Conservation (phyloP, 805 yeast genomes). For the Osmozyma mogii region DNA sequence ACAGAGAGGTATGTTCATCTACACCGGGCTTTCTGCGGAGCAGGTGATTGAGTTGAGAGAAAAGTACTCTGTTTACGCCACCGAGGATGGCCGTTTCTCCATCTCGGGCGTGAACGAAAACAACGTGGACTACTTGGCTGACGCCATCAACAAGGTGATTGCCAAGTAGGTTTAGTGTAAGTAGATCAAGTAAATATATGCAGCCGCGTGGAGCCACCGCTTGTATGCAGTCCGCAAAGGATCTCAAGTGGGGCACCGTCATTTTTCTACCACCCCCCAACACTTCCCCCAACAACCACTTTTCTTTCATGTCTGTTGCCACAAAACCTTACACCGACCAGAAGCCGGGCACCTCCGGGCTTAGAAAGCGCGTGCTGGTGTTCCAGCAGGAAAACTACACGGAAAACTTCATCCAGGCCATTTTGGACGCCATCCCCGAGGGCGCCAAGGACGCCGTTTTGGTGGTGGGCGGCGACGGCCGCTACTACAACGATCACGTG, state of each 20-base stretch:
- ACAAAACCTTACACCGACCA: constrained; percentile 84
- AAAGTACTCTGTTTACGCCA: constrained; percentile 74
- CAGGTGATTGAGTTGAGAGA: constrained; percentile 67
- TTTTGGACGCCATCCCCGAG: constrained; percentile 82
- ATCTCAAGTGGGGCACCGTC: neutral
- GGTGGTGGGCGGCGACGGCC: constrained; percentile 96
- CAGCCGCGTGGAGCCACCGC: too few relatives aligned
- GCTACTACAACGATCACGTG: constrained; percentile 79
- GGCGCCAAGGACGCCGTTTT: constrained; percentile 67
- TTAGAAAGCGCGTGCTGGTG: constrained; percentile 82
- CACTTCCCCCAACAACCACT: constrained; percentile 2
- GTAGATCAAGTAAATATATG: neutral
- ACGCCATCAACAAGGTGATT: constrained; percentile 48
- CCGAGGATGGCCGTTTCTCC: constrained; percentile 86
- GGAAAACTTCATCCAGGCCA: constrained; percentile 88
- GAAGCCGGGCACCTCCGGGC: constrained; percentile 97
- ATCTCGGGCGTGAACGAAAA: constrained; percentile 79
- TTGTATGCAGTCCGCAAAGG: too few relatives aligned
- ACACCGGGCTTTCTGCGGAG: constrained; percentile 66
- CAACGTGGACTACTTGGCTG: constrained; percentile 71
- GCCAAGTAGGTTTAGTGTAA: constrained; percentile 11
- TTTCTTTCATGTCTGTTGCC: constrained; percentile 21
- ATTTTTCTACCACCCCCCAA: neutral
- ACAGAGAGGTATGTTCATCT: constrained; percentile 96
- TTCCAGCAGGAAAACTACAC: constrained; percentile 77